Evolutionary conservation across 495 filamentous ascomycete genomes (phyloP).

Genomic region (Penicillium waksmanii): DNA sequence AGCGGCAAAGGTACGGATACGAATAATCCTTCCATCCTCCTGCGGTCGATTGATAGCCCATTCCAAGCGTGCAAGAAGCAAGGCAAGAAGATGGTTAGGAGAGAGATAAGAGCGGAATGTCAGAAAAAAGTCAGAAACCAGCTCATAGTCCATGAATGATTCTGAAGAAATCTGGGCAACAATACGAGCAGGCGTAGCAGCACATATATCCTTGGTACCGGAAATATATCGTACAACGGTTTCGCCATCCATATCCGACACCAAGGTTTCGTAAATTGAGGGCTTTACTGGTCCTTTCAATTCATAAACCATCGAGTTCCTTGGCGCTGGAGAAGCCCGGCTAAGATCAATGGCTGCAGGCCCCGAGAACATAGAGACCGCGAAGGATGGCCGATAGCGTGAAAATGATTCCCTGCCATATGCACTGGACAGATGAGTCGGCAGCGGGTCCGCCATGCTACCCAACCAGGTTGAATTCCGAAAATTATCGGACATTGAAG

Average conservation of each 20-base stretch:
- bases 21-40: conserved; percentile 86
- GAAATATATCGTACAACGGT: conserved; percentile 83
- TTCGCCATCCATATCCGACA: conserved; percentile 72
- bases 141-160: conserved; percentile 93
- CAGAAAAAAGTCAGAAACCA: conserved; percentile 97
- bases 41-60: conserved; percentile 85
- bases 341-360: conserved; percentile 45
- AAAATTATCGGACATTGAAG: conserved; percentile 56
- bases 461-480: conserved; percentile 50
- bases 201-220: conserved; percentile 72
- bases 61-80: conserved; percentile 80
- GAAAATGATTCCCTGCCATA: conserved; percentile 32
- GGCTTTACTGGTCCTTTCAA: conserved; percentile 53
- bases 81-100: conserved; percentile 71
- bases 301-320: conserved; percentile 48
- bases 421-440: conserved; percentile 18
- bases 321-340: conserved; percentile 32
- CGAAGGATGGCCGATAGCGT: conserved; percentile 39
- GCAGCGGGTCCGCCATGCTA: conserved; percentile 30
- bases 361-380: conserved; percentile 52
- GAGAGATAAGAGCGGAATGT: conserved; percentile 88
- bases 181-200: conserved; percentile 87
- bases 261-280: conserved; percentile 77
- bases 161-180: conserved; percentile 98
- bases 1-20: conserved; percentile 94